Evolutionary conservation across 441 rosid species (phyloP), one percentile per base, ranked within the genome.

Genomic region (Pelargonium fulgidum): DNA sequence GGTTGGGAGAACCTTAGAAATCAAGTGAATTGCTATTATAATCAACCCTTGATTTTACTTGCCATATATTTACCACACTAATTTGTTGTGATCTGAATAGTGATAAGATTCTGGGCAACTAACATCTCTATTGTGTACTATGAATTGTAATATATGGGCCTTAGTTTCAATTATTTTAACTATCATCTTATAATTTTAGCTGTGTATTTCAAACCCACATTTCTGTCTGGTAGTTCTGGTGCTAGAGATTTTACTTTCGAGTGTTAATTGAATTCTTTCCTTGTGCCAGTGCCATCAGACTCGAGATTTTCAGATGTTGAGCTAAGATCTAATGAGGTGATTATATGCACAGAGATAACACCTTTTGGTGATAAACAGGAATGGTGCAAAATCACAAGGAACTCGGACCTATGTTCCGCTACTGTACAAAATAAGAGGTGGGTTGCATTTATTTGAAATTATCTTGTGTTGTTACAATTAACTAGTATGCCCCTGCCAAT

Each of bases 301-400:
- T 79, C 88, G 0, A 86, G 71, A 71, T 85, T 77, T 74, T 77
- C 89, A 2, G 94, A 89, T 56, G 79, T 93, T 41, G 90, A 91
- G 72, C 77, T 93, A 68, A 77, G 76, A 65, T 85, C 83, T 64
- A 62, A 72, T 81, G 94, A 89, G 77, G 70, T 71, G 73, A 81
- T 85, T 3, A 76, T 93, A 47, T 80, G 72, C 82, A 89, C 98
- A 1, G 88, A 81, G 75, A 81, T 81, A 54, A 69, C 79, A 47
- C 66, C 81, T 36, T 85, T 85, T 76, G 4, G 64, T 4, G 83
- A 76, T 48, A 88, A 71, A 81, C 82, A 74, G 66, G 87, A 86
- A 73, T 93, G 97, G 98, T 86, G 97, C 84, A 89, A 86, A 81
- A 84, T 93, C 50, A 85, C 83, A 2, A 83, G 86, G 80, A 86